Percentiles rank a stretch among this genome's conserved stretches.
Conservation (phyloP, 2,329 filamentous ascomycete genomes). For the Hymenoscyphus fraxineus region DNA sequence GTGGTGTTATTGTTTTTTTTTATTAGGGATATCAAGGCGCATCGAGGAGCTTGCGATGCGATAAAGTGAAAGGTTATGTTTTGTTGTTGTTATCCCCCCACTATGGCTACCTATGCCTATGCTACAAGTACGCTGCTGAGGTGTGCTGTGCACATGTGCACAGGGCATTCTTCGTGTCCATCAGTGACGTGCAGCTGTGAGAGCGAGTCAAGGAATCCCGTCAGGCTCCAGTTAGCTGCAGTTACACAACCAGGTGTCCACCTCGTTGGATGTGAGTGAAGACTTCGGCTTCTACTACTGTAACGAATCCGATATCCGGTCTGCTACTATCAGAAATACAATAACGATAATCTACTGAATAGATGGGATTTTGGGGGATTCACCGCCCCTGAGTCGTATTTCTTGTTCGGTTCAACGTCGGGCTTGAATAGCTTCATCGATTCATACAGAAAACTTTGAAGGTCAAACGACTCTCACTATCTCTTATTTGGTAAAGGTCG, state of each 20-base stretch:
- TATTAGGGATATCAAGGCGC: background rate
- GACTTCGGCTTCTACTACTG: background rate
- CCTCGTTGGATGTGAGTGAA: background rate
- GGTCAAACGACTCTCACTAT: background rate
- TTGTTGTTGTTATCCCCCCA: slow-evolving; percentile 4
- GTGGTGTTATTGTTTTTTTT: too few relatives aligned
- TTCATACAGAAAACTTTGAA: background rate
- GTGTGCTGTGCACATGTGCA: background rate
- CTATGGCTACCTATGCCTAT: background rate
- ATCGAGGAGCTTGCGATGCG: background rate
- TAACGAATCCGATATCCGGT: background rate
- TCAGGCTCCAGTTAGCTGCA: slow-evolving; percentile 2
- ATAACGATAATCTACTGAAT: background rate
- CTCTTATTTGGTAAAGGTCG: background rate
- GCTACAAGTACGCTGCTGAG: background rate
- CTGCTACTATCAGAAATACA: background rate
- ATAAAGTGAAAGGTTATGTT: background rate
- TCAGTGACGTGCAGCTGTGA: background rate
- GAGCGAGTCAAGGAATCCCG: background rate
- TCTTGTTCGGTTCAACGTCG: background rate
- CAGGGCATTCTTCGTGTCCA: background rate
- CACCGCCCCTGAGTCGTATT: background rate
- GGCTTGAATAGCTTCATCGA: background rate
- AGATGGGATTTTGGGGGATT: background rate
- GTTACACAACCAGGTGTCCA: background rate